phyloP scores from a whole-genome alignment of 2,329 filamentous ascomycete genomes.

The Dactylellina haptotyla region DNA sequence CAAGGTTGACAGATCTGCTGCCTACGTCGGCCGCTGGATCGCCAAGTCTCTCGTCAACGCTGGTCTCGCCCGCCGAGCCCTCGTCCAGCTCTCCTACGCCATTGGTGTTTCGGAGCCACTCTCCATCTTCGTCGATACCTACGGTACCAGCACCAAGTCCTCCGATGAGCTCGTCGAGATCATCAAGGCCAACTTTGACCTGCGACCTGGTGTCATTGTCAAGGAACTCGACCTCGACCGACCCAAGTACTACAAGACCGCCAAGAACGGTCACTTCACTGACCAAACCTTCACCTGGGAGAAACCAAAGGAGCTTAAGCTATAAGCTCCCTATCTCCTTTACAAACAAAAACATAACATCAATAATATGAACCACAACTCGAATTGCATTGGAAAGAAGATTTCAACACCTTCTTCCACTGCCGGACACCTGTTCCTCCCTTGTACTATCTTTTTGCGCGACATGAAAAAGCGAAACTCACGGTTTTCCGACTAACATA shows the following conservation, averaged over 20 bases:
- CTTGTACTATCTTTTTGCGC: constrained; percentile 55
- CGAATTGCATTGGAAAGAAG: constrained; percentile 55
- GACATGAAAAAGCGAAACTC: constrained; percentile 55
- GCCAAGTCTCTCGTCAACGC: constrained; percentile 96
- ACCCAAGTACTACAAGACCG: constrained; percentile 97
- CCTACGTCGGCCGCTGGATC: constrained; percentile 97
- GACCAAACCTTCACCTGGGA: constrained; percentile 99
- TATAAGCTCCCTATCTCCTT: constrained; percentile 69
- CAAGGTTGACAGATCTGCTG: constrained; percentile 98
- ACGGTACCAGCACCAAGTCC: constrained; percentile 89
- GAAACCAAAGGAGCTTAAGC: constrained; percentile 93
- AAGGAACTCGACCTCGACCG: constrained; percentile 93
- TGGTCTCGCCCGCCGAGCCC: constrained; percentile 86
- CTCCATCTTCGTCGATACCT: constrained; percentile 96
- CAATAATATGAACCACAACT: constrained; percentile 23
- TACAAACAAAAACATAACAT: constrained; percentile 18
- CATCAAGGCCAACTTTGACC: constrained; percentile 94
- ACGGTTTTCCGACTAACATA: constrained; percentile 42
- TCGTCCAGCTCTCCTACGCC: constrained; percentile 98
- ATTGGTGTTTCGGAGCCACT: constrained; percentile 98
- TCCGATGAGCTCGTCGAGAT: constrained; percentile 95
- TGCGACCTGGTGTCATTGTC: constrained; percentile 97
- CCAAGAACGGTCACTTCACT: constrained; percentile 99
- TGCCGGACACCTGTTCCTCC: constrained; percentile 54
- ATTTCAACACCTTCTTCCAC: constrained; percentile 55